Conservation (phyloP, 1,284 basidiomycete genomes). For the Sporisorium exsertum region DNA sequence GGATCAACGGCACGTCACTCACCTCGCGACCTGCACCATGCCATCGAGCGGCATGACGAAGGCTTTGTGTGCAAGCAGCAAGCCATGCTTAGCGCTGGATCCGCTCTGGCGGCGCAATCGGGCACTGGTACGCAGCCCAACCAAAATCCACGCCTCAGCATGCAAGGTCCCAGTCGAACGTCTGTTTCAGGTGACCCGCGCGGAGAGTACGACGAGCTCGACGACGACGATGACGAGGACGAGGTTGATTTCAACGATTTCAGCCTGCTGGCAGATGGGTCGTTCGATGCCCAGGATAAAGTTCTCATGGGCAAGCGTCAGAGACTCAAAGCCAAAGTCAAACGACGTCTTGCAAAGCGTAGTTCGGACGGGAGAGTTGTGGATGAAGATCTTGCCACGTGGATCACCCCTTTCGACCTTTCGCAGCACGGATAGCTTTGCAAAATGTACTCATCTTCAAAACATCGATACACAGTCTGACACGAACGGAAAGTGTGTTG, state of each 20-base stretch:
- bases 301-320: slow-evolving; percentile 46
- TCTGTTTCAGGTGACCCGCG: slow-evolving; percentile 10
- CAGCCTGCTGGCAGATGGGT: slow-evolving; percentile 29
- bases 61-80: slow-evolving; percentile 50
- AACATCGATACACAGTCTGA: not conserved
- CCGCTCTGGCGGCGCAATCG: slow-evolving; percentile 15
- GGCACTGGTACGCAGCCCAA: slow-evolving; percentile 10
- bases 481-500: slow-evolving; percentile 8
- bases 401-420: slow-evolving; percentile 60
- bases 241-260: slow-evolving; percentile 44
- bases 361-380: slow-evolving; percentile 49
- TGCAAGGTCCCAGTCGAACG: slow-evolving; percentile 10
- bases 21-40: slow-evolving; percentile 57
- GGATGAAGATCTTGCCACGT: slow-evolving; percentile 54
- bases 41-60: slow-evolving; percentile 57
- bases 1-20: slow-evolving; percentile 51
- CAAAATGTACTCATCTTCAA: not conserved
- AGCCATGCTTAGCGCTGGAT: slow-evolving; percentile 22
- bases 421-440: slow-evolving; percentile 36
- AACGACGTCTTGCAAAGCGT: slow-evolving; percentile 50
- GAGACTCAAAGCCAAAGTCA: slow-evolving; percentile 51
- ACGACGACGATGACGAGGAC: slow-evolving; percentile 21
- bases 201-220: slow-evolving; percentile 7
- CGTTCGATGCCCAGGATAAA: slow-evolving; percentile 47
- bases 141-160: slow-evolving; percentile 15